A percentile compares a stretch with the other conserved stretches of the same genome.
Conservation (phyloP, 2,329 filamentous ascomycete species). For the Colletotrichum gigasporum region DNA sequence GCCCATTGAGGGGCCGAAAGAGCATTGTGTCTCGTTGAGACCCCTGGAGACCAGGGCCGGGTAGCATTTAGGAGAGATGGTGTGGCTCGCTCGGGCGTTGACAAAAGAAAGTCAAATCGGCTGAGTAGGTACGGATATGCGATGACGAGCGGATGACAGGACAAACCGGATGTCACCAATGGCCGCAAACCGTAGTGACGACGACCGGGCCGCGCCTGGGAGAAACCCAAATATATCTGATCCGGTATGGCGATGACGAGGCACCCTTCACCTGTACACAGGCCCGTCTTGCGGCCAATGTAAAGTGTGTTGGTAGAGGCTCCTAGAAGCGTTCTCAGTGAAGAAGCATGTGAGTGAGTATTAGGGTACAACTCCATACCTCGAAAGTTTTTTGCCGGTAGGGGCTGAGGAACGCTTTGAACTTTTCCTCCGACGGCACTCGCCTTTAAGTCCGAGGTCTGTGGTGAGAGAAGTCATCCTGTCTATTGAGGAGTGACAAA, state of each 20-base stretch:
- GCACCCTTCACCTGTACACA: neutral
- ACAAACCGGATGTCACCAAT: conserved; percentile 4
- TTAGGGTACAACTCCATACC: neutral
- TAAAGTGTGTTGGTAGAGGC: neutral
- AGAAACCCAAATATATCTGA: neutral
- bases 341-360: conserved; percentile 15
- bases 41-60: neutral
- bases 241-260: neutral
- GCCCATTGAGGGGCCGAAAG: neutral
- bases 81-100: neutral
- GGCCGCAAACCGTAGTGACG: neutral
- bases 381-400: neutral
- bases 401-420: neutral
- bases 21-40: neutral
- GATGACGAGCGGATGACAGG: conserved; percentile 13
- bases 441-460: neutral
- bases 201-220: neutral
- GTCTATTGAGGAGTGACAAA: neutral
- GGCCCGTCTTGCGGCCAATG: neutral
- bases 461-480: neutral
- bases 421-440: neutral
- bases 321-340: neutral
- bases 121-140: neutral
- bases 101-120: neutral
- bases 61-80: neutral